Evolutionary conservation across 768 basidiomycete genomes (phyloP), one percentile per base, ranked within the genome.

Genomic region (Suillus lakei): DNA sequence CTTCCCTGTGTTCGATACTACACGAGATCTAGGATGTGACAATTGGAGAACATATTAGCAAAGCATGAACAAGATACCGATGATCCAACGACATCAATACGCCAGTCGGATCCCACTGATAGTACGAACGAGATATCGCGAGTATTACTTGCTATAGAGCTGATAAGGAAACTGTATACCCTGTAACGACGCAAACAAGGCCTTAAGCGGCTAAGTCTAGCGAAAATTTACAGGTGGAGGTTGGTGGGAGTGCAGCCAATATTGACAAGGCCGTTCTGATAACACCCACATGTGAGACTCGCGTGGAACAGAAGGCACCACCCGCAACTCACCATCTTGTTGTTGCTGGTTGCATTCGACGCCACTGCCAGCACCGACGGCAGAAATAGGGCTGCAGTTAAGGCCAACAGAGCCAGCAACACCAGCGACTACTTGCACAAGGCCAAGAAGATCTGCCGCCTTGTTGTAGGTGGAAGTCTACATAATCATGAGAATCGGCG

Each of bases 341-440:
- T 48, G 61, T 15, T 69, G 65, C 16, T 67, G 36, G 32, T 56
- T 26, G 39, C 75, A 76, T 21, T 53, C 46, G 21, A 12, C 41
- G 23, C 68, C 51, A 66, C 69, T 71, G 67, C 74, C 74, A 74
- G 71, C 68, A 67, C 71, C 73, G 50, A 66, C 2, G 2, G 2
- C 26, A 0, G 36, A 15, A 16, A 76, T 61, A 34, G 67, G 65
- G 36, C 34, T 65, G 67, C 74, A 75, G 18, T 46, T 15, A 51
- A 71, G 43, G 54, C 75, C 75, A 50, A 74, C 26, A 1, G 63
- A 68, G 7, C 61, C 62, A 36, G 65, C 3, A 41, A 61, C 34
- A 28, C 61, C 43, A 3, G 63, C 34, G 28, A 63, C 23, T 9
- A 64, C 32, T 26, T 10, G 41, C 30, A 72, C 50, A 54, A 72